Conservation (phyloP, 192 early-diverging fungal genomes). For the Radiomyces spectabilis region DNA sequence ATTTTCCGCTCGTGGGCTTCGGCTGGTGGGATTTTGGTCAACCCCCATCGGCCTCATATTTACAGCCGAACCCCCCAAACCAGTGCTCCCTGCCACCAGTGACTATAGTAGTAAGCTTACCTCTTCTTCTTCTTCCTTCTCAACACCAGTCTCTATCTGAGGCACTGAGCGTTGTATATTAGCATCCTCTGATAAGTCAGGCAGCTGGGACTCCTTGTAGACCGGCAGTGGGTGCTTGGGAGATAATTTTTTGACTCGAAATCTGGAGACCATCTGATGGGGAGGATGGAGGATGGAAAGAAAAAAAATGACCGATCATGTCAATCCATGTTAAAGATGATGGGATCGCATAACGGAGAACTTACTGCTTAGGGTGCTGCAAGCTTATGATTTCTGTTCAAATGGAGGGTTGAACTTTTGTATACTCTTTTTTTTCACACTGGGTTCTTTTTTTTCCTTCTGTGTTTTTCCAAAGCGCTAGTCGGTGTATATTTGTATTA, state of each 20-base stretch:
- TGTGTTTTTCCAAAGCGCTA: background rate
- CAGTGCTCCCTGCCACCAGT: too few relatives aligned
- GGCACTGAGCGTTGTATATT: conserved; percentile 47
- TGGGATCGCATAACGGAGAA: background rate
- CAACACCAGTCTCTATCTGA: conserved; percentile 73
- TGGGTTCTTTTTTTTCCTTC: background rate
- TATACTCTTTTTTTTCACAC: background rate
- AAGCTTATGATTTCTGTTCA: too few relatives aligned
- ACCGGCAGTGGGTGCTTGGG: conserved; percentile 65
- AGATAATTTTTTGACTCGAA: conserved; percentile 74
- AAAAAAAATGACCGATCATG: too few relatives aligned
- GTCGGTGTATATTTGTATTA: background rate
- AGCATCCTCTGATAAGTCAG: conserved; percentile 62
- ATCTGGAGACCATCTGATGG: conserved; percentile 27
- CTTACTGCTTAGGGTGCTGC: too few relatives aligned
- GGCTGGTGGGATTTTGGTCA: too few relatives aligned
- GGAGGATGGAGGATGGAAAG: too few relatives aligned
- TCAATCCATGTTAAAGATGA: background rate
- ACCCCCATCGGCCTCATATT: too few relatives aligned
- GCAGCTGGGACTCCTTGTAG: conserved; percentile 64
- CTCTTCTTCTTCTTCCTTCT: conserved; percentile 80
- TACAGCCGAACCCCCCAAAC: too few relatives aligned
- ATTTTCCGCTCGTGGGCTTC: too few relatives aligned
- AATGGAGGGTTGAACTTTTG: too few relatives aligned
- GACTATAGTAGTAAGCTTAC: too few relatives aligned